Evolutionary conservation across 352 stramenopile species (phyloP), one percentile per base, ranked within the genome.

Genomic region (Globisporangium sylvaticum): DNA sequence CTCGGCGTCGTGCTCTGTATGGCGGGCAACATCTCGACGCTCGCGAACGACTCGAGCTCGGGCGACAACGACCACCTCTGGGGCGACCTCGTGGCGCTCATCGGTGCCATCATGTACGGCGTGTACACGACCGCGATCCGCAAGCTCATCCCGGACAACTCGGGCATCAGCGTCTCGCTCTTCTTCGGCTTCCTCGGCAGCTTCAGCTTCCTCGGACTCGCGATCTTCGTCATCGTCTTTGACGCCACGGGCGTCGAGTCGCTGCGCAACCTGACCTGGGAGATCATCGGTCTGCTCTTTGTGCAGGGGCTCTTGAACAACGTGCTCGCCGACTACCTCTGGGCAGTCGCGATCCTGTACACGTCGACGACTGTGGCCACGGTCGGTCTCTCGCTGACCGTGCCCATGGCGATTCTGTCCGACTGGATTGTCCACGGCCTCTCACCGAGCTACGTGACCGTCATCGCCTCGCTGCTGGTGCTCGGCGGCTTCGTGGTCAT

Each of bases 311-410:
- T 98, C 0, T 89, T 98, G 27, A 90, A 99, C 76, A 98, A 98
- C 75, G 94, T 98, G 14, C 71, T 98, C 12, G 95, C 89, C 9
- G 95, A 98, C 73, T 98, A 98, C 67, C 78, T 99, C 12, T 99
- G 95, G 95, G 96, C 96, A 2, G 78, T 92, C 39, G 86, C 96
- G 4, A 94, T 99, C 34, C 72, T 99, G 44, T 87, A 98, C 52
- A 99, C 96, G 32, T 97, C 88, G 18, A 93, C 97, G 25, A 99
- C 97, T 4, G 92, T 98, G 27, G 96, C 96, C 15, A 98, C 95
- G 1, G 94, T 99, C 24, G 95, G 94, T 22, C 87, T 99, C 50
- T 97, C 92, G 32, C 84, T 99, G 34, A 99, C 97, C 7, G 97
- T 99, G 25, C 96, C 96, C 22, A 78, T 99, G 65, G 96, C 96